phyloP scores from a whole-genome alignment of 805 yeast genomes.

The Sugiyamaella lignohabitans region DNA sequence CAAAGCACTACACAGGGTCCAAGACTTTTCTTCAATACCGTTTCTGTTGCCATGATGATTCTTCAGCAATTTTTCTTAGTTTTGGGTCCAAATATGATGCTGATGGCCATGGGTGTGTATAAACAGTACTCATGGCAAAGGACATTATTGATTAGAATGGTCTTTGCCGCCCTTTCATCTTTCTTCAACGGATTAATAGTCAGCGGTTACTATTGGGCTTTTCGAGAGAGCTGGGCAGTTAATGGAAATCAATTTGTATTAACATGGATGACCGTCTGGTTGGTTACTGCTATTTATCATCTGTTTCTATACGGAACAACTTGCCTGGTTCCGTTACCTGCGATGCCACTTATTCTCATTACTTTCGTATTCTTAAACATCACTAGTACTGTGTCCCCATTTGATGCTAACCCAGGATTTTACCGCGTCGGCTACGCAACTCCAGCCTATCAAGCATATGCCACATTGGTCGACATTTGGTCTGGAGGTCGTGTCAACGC shows the following conservation, averaged over 20 bases:
- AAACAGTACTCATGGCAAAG: not conserved
- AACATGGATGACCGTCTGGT: slow-evolving; percentile 13
- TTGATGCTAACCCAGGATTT: slow-evolving; percentile 9
- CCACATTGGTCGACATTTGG: slow-evolving; percentile 11
- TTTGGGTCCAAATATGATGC: slow-evolving; percentile 5
- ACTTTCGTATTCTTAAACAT: slow-evolving; percentile 8
- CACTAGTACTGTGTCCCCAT: slow-evolving; percentile 7
- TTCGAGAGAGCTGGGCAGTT: slow-evolving; percentile 12
- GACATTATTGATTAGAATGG: not conserved
- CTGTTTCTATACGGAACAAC: not conserved
- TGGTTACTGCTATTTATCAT: slow-evolving; percentile 1
- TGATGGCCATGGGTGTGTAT: not conserved
- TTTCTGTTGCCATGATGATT: slow-evolving; percentile 10
- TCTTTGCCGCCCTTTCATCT: not conserved
- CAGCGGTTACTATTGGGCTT: slow-evolving; percentile 13
- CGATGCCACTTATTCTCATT: slow-evolving; percentile 7
- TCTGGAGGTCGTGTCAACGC: slow-evolving; percentile 8
- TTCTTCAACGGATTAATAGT: slow-evolving; percentile 1
- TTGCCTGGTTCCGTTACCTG: slow-evolving; percentile 7
- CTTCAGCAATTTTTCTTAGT: slow-evolving; percentile 15
- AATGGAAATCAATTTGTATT: slow-evolving; percentile 14
- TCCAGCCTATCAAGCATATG: slow-evolving; percentile 9
- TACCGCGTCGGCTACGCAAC: slow-evolving; percentile 12
- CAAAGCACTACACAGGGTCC: slow-evolving; percentile 10
- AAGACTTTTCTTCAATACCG: slow-evolving; percentile 10